Base-by-base conservation (phyloP, 2,329 filamentous ascomycete genomes). In the Pezicula carpinea region DNA sequence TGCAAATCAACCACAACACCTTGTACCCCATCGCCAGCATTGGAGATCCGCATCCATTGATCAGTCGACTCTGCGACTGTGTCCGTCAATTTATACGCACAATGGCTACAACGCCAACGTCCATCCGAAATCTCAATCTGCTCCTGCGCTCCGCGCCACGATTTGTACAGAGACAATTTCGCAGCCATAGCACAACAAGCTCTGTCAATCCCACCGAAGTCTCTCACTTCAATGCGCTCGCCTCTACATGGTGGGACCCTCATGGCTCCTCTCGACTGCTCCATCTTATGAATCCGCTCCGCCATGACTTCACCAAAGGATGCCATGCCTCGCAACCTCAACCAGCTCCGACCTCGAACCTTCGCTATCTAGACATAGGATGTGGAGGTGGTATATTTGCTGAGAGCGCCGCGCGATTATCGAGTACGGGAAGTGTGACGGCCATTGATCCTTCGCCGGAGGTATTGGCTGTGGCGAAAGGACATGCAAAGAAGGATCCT, bases 361-460 rank as follows among this genome's bases (percentile, higher is more conserved):
- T 89, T 4, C 76, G 76, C 29, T 95, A 89, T 66, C 84, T 99
- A 44, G 93, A 99, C 66, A 80, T 99, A 49, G 93, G 93, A 56
- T 97, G 93, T 68, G 93, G 93, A 52, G 93, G 92, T 18, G 93
- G 93, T 52, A 97, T 97, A 66, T 96, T 97, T 65, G 90, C 92
- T 48, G 93, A 97, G 67, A 87, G 81, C 15, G 87, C 88, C 1
- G 88, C 89, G 1, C 77, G 89, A 5, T 69, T 91, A 29, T 69
- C 77, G 0, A 73, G 70, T 35, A 87, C 85, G 0, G 62, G 64
- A 3, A 76, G 71, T 43, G 87, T 93, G 3, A 84, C 82, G 0
- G 89, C 83, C 39, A 85, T 95, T 55, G 89, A 95, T 66, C 87
- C 89, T 0, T 87, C 84, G 11, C 75, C 82, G 1, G 80, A 81